phyloP scores from a whole-genome alignment of 129 eudicot genomes.

The Chrysanthemum makinoi region DNA sequence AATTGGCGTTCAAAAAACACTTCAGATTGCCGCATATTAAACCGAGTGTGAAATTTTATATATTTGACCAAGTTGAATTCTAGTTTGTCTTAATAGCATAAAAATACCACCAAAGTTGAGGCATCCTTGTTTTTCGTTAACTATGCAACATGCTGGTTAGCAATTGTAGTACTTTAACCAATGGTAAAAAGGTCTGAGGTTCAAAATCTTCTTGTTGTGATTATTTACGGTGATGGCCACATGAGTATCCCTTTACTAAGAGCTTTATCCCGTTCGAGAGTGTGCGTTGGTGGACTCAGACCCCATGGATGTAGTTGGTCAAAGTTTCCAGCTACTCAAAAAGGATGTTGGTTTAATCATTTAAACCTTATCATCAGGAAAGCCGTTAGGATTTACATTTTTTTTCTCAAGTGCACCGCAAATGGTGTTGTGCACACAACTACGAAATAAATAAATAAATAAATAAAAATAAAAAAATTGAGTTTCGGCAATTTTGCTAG shows the following conservation, averaged over 20 bases:
- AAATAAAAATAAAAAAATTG: not conserved
- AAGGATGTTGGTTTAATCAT: no score
- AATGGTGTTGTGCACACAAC: not conserved
- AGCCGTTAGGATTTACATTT: not conserved
- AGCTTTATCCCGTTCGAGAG: no score
- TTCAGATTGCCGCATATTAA: not conserved
- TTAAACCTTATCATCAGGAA: not conserved
- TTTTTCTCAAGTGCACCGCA: not conserved
- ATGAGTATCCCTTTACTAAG: no score
- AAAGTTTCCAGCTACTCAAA: no score
- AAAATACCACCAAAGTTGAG: not conserved
- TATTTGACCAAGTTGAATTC: not conserved
- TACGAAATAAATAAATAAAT: not conserved
- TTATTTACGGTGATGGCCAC: no score
- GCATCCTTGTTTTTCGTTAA: not conserved
- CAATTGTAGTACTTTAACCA: no score
- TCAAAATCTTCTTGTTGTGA: not conserved
- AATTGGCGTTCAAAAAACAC: no score
- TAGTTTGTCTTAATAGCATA: slow-evolving; percentile 1
- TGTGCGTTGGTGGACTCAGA: no score
- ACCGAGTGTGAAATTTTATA: not conserved
- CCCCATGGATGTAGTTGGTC: no score
- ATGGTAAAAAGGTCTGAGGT: not conserved
- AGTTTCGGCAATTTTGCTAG: not conserved
- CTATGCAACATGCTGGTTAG: no score